phyloP scores from a whole-genome alignment of 768 basidiomycete species.

The Holtermanniella nyarrowii region DNA sequence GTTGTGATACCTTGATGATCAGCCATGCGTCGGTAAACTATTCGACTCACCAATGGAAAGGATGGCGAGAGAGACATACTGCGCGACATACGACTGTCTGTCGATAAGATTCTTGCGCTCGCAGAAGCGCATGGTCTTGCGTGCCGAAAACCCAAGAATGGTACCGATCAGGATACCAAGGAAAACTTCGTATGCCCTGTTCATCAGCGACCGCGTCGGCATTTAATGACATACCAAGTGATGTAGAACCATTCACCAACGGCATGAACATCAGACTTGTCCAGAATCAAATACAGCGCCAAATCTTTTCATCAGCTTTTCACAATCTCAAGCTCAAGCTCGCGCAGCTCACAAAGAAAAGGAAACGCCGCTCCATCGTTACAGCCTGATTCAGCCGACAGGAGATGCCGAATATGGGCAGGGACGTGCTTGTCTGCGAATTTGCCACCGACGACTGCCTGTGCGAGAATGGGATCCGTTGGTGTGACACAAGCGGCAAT shows the following conservation, averaged over 20 bases:
- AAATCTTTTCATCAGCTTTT: constrained; percentile 40
- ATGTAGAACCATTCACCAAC: constrained; percentile 70
- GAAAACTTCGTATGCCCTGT: constrained; percentile 56
- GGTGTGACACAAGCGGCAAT: constrained; percentile 88
- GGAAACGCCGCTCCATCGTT: constrained; percentile 98
- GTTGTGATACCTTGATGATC: constrained; percentile 59
- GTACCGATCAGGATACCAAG: constrained; percentile 67
- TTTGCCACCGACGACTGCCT: constrained; percentile 86
- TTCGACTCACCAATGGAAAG: constrained; percentile 34
- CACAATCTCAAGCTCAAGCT: neutral
- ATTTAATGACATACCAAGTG: constrained; percentile 49
- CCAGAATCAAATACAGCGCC: constrained; percentile 73
- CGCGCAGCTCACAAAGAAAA: constrained; percentile 52
- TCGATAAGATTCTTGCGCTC: constrained; percentile 78
- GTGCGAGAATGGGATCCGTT: constrained; percentile 87
- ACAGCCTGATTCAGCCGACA: constrained; percentile 81
- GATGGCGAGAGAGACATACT: constrained; percentile 45
- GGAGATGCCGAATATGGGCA: constrained; percentile 62
- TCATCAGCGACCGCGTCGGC: constrained; percentile 8
- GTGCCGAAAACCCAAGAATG: constrained; percentile 63
- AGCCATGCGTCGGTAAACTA: neutral
- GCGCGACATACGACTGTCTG: constrained; percentile 86
- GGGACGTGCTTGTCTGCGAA: constrained; percentile 94
- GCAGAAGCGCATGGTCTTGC: constrained; percentile 88
- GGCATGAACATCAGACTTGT: constrained; percentile 52